Base-by-base conservation (phyloP, 768 basidiomycete species). In the Leccinum longicurvipes region DNA sequence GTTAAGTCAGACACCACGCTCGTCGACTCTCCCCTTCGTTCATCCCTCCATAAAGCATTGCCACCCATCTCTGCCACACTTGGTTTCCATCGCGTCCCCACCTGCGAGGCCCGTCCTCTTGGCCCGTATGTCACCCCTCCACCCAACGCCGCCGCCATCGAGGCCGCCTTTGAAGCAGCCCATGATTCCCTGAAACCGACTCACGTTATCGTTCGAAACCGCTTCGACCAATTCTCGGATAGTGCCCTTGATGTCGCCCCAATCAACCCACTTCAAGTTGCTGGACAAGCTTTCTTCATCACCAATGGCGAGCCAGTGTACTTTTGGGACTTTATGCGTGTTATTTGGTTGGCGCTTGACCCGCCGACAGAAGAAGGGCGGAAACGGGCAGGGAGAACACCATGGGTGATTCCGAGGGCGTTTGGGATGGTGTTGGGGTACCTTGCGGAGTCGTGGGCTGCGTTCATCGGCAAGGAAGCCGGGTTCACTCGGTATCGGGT, bases 271-370 rank as follows among this genome's bases (percentile, higher is more conserved):
- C 77, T 93, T 9, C 81, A 86, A 61, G 91, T 98, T 51, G 94
- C 93, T 5, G 96, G 96, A 0, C 91, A 98, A 70, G 91, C 75
- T 3, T 99, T 94, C 77, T 96, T 93, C 79, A 91, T 99, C 73
- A 95, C 94, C 54, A 98, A 98, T 67, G 93, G 94, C 59, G 95
- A 98, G 68, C 96, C 95, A 3, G 80, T 86, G 54, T 91, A 92
- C 72, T 98, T 98, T 77, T 99, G 96, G 96, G 94, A 97, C 74
- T 86, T 96, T 66, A 79, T 86, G 28, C 82, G 92, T 6, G 72
- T 81, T 3, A 73, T 97, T n/a, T 98, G 92, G 93, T 73, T 79
- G 27, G 77, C 79, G 21, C 79, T 90, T 53, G 83, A 84, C 67
- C 75, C 77, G 47, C 71, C 75, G n/a, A 73, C 70, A 2, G 66